Evolutionary conservation across 306 rosid genomes (phyloP).

Genomic region (Lupinus albus): DNA sequence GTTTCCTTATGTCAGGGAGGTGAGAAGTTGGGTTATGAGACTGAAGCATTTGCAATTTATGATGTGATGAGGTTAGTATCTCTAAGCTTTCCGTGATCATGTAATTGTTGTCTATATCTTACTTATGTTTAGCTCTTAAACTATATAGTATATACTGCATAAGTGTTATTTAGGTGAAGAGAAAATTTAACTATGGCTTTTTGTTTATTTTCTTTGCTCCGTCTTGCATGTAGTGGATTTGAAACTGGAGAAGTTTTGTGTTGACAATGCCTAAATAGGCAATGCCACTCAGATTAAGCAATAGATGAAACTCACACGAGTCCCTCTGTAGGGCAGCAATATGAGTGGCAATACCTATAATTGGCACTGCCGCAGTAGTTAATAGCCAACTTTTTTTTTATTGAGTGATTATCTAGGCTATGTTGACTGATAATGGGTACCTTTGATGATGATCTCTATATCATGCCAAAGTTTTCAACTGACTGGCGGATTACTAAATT

Average conservation of each 20-base stretch:
- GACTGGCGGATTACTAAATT: slow-evolving; percentile 22
- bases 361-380: not conserved
- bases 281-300: not conserved
- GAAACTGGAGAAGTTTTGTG: slow-evolving; percentile 6
- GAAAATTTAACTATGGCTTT: not conserved
- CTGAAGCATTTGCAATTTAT: slow-evolving; percentile 90
- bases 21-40: slow-evolving; percentile 95
- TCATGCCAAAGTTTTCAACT: slow-evolving; percentile 15
- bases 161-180: not conserved
- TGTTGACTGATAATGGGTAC: slow-evolving; percentile 6
- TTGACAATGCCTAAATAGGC: not conserved
- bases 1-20: slow-evolving; percentile 76
- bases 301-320: not conserved
- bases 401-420: slow-evolving; percentile 5
- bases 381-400: not conserved
- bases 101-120: slow-evolving; percentile 14
- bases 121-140: slow-evolving; percentile 10
- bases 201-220: slow-evolving; percentile 19
- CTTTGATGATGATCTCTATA: slow-evolving; percentile 4
- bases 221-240: slow-evolving; percentile 18
- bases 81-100: slow-evolving; percentile 31
- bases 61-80: slow-evolving; percentile 86
- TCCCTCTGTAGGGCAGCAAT: not conserved
- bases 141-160: slow-evolving; percentile 3
- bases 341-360: slow-evolving; percentile 6